Percentiles rank a stretch among this genome's conserved stretches.
These are phyloP conservation scores for Ceratobasidium theobromae DNA, from an alignment of 1,284 basidiomycete genomes.

Conservation along the genomic window DNA sequence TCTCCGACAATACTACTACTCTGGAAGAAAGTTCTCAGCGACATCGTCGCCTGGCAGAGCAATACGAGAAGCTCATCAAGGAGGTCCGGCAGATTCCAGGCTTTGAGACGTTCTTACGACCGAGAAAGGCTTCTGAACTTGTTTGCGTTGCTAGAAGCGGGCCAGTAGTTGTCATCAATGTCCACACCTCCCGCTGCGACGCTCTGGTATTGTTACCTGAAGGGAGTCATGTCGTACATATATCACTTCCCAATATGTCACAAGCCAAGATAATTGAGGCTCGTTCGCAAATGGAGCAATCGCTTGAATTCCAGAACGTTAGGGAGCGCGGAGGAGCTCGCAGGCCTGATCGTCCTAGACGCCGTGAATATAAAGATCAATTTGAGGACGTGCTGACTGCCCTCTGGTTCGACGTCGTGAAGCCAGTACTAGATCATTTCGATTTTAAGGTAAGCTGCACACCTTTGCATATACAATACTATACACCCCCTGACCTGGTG, in stretches of 20 bases:
- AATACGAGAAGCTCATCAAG: constrained; percentile 35
- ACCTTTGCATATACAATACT: too few species aligned
- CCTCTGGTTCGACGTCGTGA: constrained; percentile 30
- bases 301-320: too few species aligned
- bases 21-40: constrained; percentile 9
- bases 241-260: constrained; percentile 1
- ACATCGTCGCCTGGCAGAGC: constrained; percentile 32
- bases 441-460: not conserved
- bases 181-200: constrained; percentile 27
- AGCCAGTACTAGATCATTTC: constrained; percentile 18
- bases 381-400: constrained; percentile 1
- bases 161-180: constrained; percentile 32
- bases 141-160: constrained; percentile 7
- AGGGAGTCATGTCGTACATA: not conserved
- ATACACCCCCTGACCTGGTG: too few species aligned
- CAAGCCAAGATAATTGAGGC: not conserved
- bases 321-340: not conserved
- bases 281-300: not conserved
- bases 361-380: too few species aligned
- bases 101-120: constrained; percentile 9
- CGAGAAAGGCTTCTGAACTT: not conserved
- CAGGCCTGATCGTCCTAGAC: not conserved
- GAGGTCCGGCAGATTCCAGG: constrained; percentile 17
- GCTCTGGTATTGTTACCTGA: constrained; percentile 24
- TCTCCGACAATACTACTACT: not conserved